Percentiles rank a stretch among this genome's conserved stretches.
phyloP scores from a whole-genome alignment of 2,329 filamentous ascomycete genomes.

The Domatiomyces catenatus region DNA sequence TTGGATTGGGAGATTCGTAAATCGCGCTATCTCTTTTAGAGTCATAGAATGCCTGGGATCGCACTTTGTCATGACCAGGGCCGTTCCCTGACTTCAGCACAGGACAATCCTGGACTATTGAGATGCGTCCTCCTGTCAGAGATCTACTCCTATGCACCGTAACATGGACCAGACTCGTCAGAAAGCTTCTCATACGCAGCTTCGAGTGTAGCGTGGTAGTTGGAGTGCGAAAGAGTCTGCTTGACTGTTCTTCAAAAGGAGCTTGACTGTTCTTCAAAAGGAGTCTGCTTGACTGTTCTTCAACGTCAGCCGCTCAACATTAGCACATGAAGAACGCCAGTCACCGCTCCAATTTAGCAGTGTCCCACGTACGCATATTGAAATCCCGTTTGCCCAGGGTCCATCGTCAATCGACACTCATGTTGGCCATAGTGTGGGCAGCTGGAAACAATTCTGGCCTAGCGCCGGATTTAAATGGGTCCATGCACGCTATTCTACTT shows the following conservation, averaged over 20 bases:
- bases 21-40: background rate
- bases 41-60: background rate
- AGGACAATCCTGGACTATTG: background rate
- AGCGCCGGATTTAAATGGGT: background rate
- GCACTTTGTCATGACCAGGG: background rate
- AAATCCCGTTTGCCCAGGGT: background rate
- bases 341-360: background rate
- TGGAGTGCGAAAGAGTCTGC: background rate
- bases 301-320: background rate
- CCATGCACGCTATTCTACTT: background rate
- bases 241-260: too few relatives aligned
- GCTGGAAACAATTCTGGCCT: background rate
- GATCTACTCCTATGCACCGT: background rate
- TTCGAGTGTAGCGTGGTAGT: background rate
- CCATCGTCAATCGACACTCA: background rate
- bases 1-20: background rate
- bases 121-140: background rate
- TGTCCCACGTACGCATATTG: background rate
- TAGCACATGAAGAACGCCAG: background rate
- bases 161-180: background rate
- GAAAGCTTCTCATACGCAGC: background rate
- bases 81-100: background rate
- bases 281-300: too few relatives aligned
- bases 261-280: too few relatives aligned
- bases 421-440: background rate